Percentiles rank a stretch among this genome's conserved stretches.
These are phyloP conservation scores for Saturnispora halmiae DNA, from an alignment of 805 yeast genomes.

Conservation along the genomic window DNA sequence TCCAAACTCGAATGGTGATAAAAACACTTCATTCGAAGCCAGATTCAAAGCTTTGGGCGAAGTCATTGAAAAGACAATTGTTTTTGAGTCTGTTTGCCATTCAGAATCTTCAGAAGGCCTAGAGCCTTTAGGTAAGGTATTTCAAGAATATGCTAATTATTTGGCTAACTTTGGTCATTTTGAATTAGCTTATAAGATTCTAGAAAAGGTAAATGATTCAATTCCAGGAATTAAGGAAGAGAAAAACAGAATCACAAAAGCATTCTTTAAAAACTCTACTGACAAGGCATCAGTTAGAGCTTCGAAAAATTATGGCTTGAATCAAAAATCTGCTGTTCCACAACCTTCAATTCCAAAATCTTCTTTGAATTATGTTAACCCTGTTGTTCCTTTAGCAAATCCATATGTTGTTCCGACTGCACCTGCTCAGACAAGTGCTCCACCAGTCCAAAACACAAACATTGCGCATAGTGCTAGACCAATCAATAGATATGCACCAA, in stretches of 20 bases:
- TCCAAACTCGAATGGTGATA: constrained; percentile 32
- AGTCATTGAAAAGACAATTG: constrained; percentile 76
- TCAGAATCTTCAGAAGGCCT: constrained; percentile 34
- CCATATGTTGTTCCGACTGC: constrained; percentile 13
- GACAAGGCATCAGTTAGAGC: constrained; percentile 9
- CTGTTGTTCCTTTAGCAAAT: constrained; percentile 14
- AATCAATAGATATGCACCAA: constrained; percentile 30
- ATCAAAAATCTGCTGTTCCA: constrained; percentile 1
- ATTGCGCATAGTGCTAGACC: constrained; percentile 27
- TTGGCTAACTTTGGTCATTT: constrained; percentile 78
- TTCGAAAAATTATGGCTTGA: constrained; percentile 2
- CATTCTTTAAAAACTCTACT: constrained; percentile 30
- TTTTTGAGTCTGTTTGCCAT: constrained; percentile 49
- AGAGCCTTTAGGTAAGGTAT: constrained; percentile 46
- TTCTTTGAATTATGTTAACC: constrained; percentile 1
- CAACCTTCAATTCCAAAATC: constrained; percentile 4
- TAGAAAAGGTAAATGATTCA: constrained; percentile 63
- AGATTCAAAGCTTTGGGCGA: constrained; percentile 72
- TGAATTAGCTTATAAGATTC: constrained; percentile 65
- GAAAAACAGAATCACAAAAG: constrained; percentile 69
- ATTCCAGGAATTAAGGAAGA: constrained; percentile 63
- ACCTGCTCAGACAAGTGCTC: no score
- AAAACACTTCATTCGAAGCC: constrained; percentile 63
- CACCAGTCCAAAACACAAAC: constrained; percentile 12
- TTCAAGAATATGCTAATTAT: constrained; percentile 73